A percentile compares a stretch with the other conserved stretches of the same genome.
phyloP scores from a whole-genome alignment of 2,329 filamentous ascomycete species.

The Colletotrichum sojae region DNA sequence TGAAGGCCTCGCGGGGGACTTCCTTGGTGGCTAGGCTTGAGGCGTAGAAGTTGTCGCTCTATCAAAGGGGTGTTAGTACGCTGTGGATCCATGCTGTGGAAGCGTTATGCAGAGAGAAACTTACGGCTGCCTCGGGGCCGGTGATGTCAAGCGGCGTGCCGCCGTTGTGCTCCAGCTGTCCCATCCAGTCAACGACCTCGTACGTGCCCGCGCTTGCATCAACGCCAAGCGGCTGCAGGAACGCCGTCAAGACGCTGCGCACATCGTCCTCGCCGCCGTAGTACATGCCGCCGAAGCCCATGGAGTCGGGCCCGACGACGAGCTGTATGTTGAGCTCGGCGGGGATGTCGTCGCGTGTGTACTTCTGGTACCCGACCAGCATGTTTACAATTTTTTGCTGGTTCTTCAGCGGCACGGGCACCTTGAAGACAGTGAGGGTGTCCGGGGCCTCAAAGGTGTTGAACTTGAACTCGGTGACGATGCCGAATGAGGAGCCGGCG shows the following conservation, averaged over 20 bases:
- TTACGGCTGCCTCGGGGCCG: conserved; percentile 43
- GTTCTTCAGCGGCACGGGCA: conserved; percentile 18
- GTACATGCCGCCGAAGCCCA: conserved; percentile 48
- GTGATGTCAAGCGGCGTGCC: conserved; percentile 44
- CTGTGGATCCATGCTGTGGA: not conserved
- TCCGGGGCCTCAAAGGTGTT: conserved; percentile 55
- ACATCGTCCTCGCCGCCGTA: conserved; percentile 44
- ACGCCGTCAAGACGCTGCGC: conserved; percentile 16
- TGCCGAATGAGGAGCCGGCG: conserved; percentile 58
- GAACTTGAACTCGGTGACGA: conserved; percentile 56
- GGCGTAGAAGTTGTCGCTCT: conserved; percentile 50
- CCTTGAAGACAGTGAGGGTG: conserved; percentile 47
- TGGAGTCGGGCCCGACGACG: conserved; percentile 13
- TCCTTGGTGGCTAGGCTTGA: conserved; percentile 48
- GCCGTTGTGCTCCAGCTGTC: conserved; percentile 42
- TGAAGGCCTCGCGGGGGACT: conserved; percentile 44
- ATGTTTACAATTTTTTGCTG: not conserved
- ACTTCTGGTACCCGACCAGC: conserved; percentile 45
- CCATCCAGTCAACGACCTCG: conserved; percentile 44
- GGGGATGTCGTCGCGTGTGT: conserved; percentile 39
- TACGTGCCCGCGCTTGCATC: conserved; percentile 8
- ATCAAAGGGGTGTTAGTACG: not conserved
- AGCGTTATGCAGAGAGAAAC: conserved; percentile 1
- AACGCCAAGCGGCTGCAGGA: conserved; percentile 20
- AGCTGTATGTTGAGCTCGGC: conserved; percentile 50